Percentiles rank a stretch among this genome's conserved stretches.
These are phyloP conservation scores for Sporothrix sp. DNA, from an alignment of 2,329 filamentous ascomycete genomes.

Conservation along the genomic window DNA sequence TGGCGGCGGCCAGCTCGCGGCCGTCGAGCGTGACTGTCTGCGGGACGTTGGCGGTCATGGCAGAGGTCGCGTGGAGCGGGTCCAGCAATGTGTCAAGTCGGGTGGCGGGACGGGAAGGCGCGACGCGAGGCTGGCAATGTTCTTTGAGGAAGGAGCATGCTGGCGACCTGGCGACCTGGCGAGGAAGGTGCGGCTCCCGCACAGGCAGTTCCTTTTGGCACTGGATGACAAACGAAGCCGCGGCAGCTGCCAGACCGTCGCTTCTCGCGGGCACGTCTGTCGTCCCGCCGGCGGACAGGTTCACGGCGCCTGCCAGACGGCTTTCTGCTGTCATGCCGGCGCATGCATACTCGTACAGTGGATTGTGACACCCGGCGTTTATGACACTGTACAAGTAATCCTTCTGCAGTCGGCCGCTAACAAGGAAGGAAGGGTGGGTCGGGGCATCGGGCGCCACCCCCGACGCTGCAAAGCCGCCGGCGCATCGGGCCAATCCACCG, in stretches of 20 bases:
- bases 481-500: constrained; percentile 6
- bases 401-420: background rate
- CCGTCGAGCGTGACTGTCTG: constrained; percentile 17
- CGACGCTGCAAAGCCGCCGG: background rate
- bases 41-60: constrained; percentile 9
- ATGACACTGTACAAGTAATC: background rate
- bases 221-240: too few species aligned
- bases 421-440: background rate
- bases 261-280: too few species aligned
- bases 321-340: too few species aligned
- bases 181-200: background rate
- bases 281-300: background rate
- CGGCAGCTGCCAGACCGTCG: too few species aligned
- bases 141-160: background rate
- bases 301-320: background rate
- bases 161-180: background rate
- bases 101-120: background rate
- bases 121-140: background rate
- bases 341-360: too few species aligned
- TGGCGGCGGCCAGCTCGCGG: constrained; percentile 10
- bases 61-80: background rate
- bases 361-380: background rate
- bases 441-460: background rate
- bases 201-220: background rate
- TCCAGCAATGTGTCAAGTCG: background rate